These are phyloP conservation scores for Fagus crenata DNA, from an alignment of 306 rosid genomes.

Conservation along the genomic window DNA sequence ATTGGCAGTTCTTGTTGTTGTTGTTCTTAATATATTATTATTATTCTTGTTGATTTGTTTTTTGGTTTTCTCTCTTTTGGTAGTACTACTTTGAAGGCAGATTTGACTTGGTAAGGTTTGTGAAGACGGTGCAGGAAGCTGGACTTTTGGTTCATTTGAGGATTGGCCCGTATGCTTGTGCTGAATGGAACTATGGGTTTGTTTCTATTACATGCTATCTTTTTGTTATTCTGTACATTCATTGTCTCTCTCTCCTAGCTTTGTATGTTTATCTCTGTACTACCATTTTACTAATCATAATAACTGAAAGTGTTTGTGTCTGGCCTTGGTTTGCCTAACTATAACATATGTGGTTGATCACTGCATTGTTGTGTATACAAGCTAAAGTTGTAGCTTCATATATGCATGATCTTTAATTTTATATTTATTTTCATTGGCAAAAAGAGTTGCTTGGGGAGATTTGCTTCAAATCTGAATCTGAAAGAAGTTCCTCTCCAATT, in stretches of 20 bases:
- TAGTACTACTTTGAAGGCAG: slow-evolving; percentile 38
- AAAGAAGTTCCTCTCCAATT: too few relatives aligned
- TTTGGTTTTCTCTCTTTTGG: background rate
- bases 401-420: too few relatives aligned
- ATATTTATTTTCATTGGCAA: too few relatives aligned
- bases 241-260: background rate
- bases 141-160: slow-evolving; percentile 36
- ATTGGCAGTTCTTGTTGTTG: too few relatives aligned
- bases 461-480: too few relatives aligned
- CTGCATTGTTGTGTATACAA: too few relatives aligned
- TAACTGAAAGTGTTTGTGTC: too few relatives aligned
- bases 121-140: slow-evolving; percentile 31
- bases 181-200: slow-evolving; percentile 1
- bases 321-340: too few relatives aligned
- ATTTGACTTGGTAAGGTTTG: slow-evolving; percentile 29
- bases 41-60: background rate
- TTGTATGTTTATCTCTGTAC: background rate
- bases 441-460: too few relatives aligned
- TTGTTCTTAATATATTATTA: background rate
- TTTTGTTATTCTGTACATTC: background rate
- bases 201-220: background rate
- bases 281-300: too few relatives aligned
- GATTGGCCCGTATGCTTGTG: slow-evolving; percentile 37
- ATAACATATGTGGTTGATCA: too few relatives aligned
- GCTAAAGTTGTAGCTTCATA: too few relatives aligned